These are phyloP conservation scores for Penicillium polonicum DNA, from an alignment of 2,329 filamentous ascomycete genomes.

Conservation along the genomic window DNA sequence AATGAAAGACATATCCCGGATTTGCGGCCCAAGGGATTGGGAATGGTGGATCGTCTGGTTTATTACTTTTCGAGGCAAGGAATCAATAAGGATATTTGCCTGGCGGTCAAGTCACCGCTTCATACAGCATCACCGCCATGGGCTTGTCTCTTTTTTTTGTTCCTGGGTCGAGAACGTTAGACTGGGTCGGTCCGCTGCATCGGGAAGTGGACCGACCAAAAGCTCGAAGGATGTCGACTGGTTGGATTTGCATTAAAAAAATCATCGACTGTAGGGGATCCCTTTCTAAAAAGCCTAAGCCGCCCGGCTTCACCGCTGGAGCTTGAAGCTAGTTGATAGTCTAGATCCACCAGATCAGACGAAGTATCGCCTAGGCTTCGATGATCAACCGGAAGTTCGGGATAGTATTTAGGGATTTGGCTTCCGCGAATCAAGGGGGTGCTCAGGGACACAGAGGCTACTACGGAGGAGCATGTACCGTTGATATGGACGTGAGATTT, in stretches of 20 bases:
- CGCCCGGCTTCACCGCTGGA: constrained; percentile 15
- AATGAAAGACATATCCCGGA: constrained; percentile 13
- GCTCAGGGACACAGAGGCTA: constrained; percentile 2
- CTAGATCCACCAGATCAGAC: constrained; percentile 6
- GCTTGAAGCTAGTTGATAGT: constrained; percentile 7
- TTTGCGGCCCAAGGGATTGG: constrained; percentile 19
- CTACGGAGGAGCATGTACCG: background rate
- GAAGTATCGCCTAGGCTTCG: constrained; percentile 16
- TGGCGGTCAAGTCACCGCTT: constrained; percentile 28
- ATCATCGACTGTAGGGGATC: background rate
- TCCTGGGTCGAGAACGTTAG: constrained; percentile 31
- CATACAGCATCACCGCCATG: constrained; percentile 12
- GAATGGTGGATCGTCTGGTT: constrained; percentile 17
- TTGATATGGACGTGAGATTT: background rate
- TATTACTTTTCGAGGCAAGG: constrained; percentile 11
- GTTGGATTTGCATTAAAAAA: background rate
- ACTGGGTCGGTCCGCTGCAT: constrained; percentile 42
- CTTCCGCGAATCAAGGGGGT: constrained; percentile 14
- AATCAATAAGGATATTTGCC: background rate
- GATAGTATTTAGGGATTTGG: constrained; percentile 7
- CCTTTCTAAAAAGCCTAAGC: constrained; percentile 8
- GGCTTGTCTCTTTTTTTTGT: constrained; percentile 1
- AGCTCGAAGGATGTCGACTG: constrained; percentile 1
- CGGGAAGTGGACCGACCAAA: constrained; percentile 36
- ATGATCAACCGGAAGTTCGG: constrained; percentile 21